Percentiles rank a stretch among this genome's conserved stretches.
phyloP scores from a whole-genome alignment of 75 land plant genomes.

The Pinus albicaulis region DNA sequence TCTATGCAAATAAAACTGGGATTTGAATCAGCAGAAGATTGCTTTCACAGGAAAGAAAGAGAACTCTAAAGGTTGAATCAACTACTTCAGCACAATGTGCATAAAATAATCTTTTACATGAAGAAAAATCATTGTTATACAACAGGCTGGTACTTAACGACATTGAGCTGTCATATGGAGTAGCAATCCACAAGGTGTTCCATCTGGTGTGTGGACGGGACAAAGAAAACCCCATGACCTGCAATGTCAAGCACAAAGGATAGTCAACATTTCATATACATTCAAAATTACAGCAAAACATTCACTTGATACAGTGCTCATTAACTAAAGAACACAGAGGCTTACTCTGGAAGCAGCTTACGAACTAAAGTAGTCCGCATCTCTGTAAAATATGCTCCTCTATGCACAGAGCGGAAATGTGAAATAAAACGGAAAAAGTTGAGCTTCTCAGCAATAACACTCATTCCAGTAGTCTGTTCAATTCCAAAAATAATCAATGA shows the following conservation, averaged over 20 bases:
- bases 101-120: background rate
- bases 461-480: slow-evolving; percentile 67
- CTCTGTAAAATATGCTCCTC: slow-evolving; percentile 87
- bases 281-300: background rate
- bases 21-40: too few relatives aligned
- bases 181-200: slow-evolving; percentile 91
- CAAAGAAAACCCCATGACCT: slow-evolving; percentile 99
- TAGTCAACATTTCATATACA: background rate
- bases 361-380: slow-evolving; percentile 95
- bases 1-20: background rate
- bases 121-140: too few relatives aligned
- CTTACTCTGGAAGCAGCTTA: slow-evolving; percentile 97
- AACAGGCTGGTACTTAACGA: slow-evolving; percentile 25
- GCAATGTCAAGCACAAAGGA: slow-evolving; percentile 6
- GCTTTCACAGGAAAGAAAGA: background rate
- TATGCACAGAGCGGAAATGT: slow-evolving; percentile 94
- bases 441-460: slow-evolving; percentile 91
- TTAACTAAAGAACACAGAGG: background rate
- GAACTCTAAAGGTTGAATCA: background rate
- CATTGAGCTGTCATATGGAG: slow-evolving; percentile 81
- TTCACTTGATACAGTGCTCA: background rate
- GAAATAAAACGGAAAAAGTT: slow-evolving; percentile 89
- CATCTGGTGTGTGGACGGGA: slow-evolving; percentile 99
- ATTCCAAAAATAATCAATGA: background rate
- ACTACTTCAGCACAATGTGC: background rate